phyloP scores from a whole-genome alignment of 2,329 filamentous ascomycete genomes.

The Huntiella omanensis region DNA sequence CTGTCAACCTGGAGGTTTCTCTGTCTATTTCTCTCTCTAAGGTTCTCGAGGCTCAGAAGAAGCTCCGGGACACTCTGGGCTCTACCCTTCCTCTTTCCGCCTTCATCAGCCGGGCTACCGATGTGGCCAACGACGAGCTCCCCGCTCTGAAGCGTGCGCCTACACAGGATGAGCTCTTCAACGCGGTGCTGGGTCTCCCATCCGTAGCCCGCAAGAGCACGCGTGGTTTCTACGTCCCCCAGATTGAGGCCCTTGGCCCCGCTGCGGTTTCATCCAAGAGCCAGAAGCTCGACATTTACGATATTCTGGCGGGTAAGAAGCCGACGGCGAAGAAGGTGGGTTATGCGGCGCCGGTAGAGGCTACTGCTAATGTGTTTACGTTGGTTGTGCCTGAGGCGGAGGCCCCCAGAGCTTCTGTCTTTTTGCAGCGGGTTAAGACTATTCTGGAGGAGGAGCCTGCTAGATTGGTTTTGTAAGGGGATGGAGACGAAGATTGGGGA shows the following conservation, averaged over 20 bases:
- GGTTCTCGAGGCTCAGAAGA: conserved; percentile 63
- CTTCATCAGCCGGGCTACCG: conserved; percentile 69
- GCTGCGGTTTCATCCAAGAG: conserved; percentile 18
- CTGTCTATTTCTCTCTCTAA: conserved; percentile 61
- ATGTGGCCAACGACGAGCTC: conserved; percentile 74
- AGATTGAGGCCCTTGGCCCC: conserved; percentile 41
- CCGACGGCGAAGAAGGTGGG: conserved; percentile 15
- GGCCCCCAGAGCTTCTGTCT: conserved; percentile 61
- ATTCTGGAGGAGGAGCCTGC: conserved; percentile 68
- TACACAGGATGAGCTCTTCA: conserved; percentile 68
- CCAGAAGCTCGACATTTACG: conserved; percentile 51
- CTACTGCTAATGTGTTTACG: conserved; percentile 59
- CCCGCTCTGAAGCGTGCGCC: conserved; percentile 39
- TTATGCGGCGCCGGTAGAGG: conserved; percentile 19
- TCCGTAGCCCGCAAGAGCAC: conserved; percentile 28
- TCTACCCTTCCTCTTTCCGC: conserved; percentile 68
- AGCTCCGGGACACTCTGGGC: conserved; percentile 58
- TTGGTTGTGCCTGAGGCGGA: conserved; percentile 63
- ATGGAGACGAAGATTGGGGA: background rate
- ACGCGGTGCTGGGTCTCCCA: conserved; percentile 62
- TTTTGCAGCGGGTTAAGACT: conserved; percentile 70
- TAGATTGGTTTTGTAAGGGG: conserved; percentile 42
- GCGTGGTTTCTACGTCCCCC: conserved; percentile 49
- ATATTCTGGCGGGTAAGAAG: conserved; percentile 43
- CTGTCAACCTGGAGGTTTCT: conserved; percentile 39